Conservation (phyloP, 345 rosid genomes). For the Cardamine chenopodiifolia region DNA sequence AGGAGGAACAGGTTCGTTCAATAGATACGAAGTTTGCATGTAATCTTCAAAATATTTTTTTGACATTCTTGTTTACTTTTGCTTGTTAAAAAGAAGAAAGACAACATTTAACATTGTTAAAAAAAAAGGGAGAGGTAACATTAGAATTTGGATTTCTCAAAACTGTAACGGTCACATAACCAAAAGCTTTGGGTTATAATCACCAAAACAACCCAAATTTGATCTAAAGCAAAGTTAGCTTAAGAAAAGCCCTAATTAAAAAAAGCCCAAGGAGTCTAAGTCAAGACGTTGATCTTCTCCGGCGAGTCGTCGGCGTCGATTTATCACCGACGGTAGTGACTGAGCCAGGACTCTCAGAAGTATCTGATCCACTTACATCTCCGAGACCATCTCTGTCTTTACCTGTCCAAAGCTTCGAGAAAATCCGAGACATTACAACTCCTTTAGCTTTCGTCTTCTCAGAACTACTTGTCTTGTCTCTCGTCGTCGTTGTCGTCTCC, state of each 20-base stretch:
- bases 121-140: background rate
- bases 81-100: background rate
- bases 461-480: conserved; percentile 39
- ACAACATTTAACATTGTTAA: background rate
- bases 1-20: conserved; percentile 21
- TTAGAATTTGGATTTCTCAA: conserved; percentile 27
- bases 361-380: conserved; percentile 69
- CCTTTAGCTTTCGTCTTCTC: conserved; percentile 61
- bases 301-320: conserved; percentile 72
- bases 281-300: conserved; percentile 47
- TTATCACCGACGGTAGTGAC: conserved; percentile 71
- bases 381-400: conserved; percentile 56
- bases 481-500: conserved; percentile 46
- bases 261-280: conserved; percentile 5
- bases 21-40: conserved; percentile 12
- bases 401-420: conserved; percentile 66
- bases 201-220: conserved; percentile 4
- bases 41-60: conserved; percentile 22
- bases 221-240: conserved; percentile 32
- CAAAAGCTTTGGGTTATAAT: conserved; percentile 13
- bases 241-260: conserved; percentile 9
- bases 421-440: conserved; percentile 52
- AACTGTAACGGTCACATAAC: conserved; percentile 32
- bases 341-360: conserved; percentile 72
- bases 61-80: background rate